A percentile compares a stretch with the other conserved stretches of the same genome.
phyloP scores from a whole-genome alignment of 2,329 filamentous ascomycete species.

The Gnomoniopsis smithogilvyi region DNA sequence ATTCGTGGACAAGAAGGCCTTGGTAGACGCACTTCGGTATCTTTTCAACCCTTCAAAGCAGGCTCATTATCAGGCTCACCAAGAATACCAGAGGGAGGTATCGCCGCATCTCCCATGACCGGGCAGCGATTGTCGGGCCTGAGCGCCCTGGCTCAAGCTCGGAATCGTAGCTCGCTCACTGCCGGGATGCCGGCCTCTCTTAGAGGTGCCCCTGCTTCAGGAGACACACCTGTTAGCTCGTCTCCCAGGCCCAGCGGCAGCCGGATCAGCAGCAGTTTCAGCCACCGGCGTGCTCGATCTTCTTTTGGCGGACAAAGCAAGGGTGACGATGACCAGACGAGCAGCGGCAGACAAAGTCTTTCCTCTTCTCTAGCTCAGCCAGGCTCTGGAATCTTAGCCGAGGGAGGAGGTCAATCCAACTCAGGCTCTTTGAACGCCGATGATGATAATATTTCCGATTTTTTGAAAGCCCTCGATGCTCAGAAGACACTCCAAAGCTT shows the following conservation, averaged over 20 bases:
- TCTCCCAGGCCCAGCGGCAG: constrained; percentile 80
- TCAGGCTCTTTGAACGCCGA: constrained; percentile 69
- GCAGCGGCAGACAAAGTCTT: constrained; percentile 76
- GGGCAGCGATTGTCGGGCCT: constrained; percentile 45
- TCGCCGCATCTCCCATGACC: constrained; percentile 55
- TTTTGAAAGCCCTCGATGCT: constrained; percentile 82
- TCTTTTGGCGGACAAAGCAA: constrained; percentile 73
- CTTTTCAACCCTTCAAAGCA: constrained; percentile 94
- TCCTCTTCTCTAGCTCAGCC: constrained; percentile 68
- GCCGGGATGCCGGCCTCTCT: constrained; percentile 73
- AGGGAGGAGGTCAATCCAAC: constrained; percentile 62
- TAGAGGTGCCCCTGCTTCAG: constrained; percentile 60
- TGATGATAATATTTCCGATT: constrained; percentile 91
- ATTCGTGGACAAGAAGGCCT: constrained; percentile 47
- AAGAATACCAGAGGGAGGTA: constrained; percentile 45
- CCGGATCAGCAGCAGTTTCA: constrained; percentile 92
- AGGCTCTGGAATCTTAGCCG: constrained; percentile 76
- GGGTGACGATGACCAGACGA: constrained; percentile 69
- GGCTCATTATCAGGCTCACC: constrained; percentile 92
- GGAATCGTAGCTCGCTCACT: constrained; percentile 70
- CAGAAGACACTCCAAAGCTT: constrained; percentile 85
- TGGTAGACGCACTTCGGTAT: constrained; percentile 74
- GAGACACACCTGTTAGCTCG: constrained; percentile 65
- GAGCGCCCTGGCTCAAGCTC: constrained; percentile 52
- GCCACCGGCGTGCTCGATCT: constrained; percentile 73